A percentile compares a stretch with the other conserved stretches of the same genome.
Evolutionary conservation across 257 asterid species (phyloP).

Genomic region (Primulina tabacum): DNA sequence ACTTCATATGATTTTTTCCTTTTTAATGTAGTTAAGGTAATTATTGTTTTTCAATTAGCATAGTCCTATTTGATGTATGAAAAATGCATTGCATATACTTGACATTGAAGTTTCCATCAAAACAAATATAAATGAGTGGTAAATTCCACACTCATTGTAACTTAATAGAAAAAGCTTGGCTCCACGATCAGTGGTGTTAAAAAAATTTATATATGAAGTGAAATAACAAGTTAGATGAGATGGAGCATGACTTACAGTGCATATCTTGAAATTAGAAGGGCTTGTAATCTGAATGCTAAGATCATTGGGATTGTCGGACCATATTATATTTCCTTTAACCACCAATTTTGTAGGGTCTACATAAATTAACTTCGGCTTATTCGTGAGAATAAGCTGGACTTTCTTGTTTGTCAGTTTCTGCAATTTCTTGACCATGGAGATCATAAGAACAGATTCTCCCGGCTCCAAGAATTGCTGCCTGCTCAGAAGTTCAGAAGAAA

Average conservation of each 20-base stretch:
- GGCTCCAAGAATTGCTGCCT: slow-evolving; percentile 98
- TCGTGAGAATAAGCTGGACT: slow-evolving; percentile 93
- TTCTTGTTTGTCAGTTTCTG: slow-evolving; percentile 91
- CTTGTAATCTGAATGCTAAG: slow-evolving; percentile 82
- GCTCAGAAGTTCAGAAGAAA: slow-evolving; percentile 25
- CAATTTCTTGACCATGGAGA: slow-evolving; percentile 87
- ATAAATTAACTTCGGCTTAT: slow-evolving; percentile 84
- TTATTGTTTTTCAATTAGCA: too few relatives aligned
- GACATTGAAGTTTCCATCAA: background rate
- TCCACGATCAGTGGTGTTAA: too few relatives aligned
- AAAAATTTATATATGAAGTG: too few relatives aligned
- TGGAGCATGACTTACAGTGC: slow-evolving; percentile 62
- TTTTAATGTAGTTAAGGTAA: background rate
- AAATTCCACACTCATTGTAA: too few relatives aligned
- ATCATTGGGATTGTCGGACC: slow-evolving; percentile 91
- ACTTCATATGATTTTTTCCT: background rate
- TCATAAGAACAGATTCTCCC: slow-evolving; percentile 95
- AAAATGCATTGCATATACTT: background rate
- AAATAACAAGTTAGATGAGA: too few relatives aligned
- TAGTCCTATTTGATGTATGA: too few relatives aligned
- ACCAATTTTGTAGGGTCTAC: slow-evolving; percentile 82
- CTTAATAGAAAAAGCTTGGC: too few relatives aligned
- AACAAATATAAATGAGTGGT: too few relatives aligned
- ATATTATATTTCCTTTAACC: slow-evolving; percentile 71
- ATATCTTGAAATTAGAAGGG: slow-evolving; percentile 84